phyloP scores from a whole-genome alignment of 805 yeast species.

The Myxozyma geophila region DNA sequence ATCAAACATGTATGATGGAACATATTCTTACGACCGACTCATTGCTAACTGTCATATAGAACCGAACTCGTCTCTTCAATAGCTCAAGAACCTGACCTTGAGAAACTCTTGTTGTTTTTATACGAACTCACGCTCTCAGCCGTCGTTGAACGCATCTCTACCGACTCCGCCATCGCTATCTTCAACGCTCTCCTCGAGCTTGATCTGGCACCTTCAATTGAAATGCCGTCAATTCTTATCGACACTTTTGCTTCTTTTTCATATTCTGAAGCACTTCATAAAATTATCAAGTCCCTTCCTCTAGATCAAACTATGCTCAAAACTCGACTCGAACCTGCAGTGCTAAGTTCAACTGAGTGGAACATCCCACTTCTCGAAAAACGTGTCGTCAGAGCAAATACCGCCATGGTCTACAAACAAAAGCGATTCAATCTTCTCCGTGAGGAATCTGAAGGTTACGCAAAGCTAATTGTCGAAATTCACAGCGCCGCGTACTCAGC shows the following conservation, averaged over 20 bases:
- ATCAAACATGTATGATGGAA: slow-evolving; percentile 2
- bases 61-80: not conserved
- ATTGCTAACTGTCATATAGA: not conserved
- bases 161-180: not conserved
- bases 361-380: slow-evolving; percentile 43
- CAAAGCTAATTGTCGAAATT: slow-evolving; percentile 53
- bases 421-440: slow-evolving; percentile 67
- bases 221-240: slow-evolving; percentile 18
- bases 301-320: slow-evolving; percentile 37
- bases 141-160: slow-evolving; percentile 10
- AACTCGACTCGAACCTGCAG: slow-evolving; percentile 40
- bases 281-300: slow-evolving; percentile 35
- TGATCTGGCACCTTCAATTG: not conserved
- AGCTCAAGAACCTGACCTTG: slow-evolving; percentile 1
- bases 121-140: slow-evolving; percentile 26
- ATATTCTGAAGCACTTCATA: slow-evolving; percentile 18
- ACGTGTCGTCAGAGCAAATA: slow-evolving; percentile 50
- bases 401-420: slow-evolving; percentile 52
- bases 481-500: slow-evolving; percentile 29
- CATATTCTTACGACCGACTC: too few species aligned
- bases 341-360: slow-evolving; percentile 21
- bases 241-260: slow-evolving; percentile 23
- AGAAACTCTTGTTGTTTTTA: slow-evolving; percentile 7
- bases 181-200: slow-evolving; percentile 9
- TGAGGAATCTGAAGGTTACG: slow-evolving; percentile 79